Conservation (phyloP, 306 rosid genomes). For the Gynostemma pentaphyllum region DNA sequence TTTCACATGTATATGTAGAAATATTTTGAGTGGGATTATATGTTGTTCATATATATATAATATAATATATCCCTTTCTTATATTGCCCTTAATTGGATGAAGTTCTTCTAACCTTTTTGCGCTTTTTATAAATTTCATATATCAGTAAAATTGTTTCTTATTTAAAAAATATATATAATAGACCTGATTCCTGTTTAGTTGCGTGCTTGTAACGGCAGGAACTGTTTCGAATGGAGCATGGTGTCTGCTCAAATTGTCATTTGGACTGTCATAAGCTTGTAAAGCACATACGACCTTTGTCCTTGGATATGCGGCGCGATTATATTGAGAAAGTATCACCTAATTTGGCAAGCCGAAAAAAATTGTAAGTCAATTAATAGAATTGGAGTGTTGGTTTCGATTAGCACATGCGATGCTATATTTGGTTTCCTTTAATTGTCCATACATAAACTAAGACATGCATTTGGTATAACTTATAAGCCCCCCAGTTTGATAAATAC, state of each 20-base stretch:
- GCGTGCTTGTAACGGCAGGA: conserved; percentile 35
- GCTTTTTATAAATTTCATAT: no score
- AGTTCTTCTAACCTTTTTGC: no score
- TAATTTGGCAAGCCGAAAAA: conserved; percentile 44
- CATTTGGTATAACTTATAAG: not conserved
- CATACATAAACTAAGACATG: not conserved
- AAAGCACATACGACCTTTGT: conserved; percentile 53
- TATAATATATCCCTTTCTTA: no score
- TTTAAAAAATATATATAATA: no score
- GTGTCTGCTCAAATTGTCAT: conserved; percentile 71
- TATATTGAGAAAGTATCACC: conserved; percentile 78
- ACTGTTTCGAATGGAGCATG: conserved; percentile 78
- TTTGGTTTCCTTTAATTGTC: not conserved
- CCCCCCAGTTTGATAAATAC: no score
- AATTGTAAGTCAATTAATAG: conserved; percentile 41
- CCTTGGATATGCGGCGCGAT: conserved; percentile 48
- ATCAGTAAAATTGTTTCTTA: no score
- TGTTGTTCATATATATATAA: no score
- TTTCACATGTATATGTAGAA: not conserved
- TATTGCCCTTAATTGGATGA: no score
- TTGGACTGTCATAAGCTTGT: conserved; percentile 88
- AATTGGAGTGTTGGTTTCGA: conserved; percentile 4
- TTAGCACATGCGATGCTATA: not conserved
- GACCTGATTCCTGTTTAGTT: not conserved
- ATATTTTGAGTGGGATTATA: not conserved